These are phyloP conservation scores for Candida germanica DNA, from an alignment of 805 yeast genomes.

Conservation along the genomic window DNA sequence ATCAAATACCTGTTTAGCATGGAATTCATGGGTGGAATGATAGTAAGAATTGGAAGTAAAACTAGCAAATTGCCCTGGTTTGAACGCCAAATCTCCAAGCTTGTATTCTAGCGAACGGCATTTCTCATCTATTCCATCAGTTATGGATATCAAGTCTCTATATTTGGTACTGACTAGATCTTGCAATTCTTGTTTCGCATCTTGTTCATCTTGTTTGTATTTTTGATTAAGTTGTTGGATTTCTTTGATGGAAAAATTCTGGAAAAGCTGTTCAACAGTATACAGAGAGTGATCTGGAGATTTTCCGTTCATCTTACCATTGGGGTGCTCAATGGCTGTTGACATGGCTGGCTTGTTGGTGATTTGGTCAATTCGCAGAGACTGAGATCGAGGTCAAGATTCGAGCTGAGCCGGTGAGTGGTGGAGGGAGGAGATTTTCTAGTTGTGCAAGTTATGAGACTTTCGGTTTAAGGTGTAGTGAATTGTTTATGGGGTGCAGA, in stretches of 20 bases:
- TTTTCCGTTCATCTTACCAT: neutral
- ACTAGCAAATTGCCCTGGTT: slow-evolving; percentile 23
- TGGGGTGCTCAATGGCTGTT: no score
- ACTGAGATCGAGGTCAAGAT: no score
- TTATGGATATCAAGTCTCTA: slow-evolving; percentile 41
- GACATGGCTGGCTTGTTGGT: no score
- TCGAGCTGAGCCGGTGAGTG: no score
- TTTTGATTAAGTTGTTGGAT: slow-evolving; percentile 28
- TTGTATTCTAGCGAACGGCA: slow-evolving; percentile 21
- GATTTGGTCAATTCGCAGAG: no score
- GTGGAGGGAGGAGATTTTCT: no score
- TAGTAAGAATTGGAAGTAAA: slow-evolving; percentile 14
- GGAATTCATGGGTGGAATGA: neutral
- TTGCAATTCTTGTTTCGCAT: slow-evolving; percentile 34
- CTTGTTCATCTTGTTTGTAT: slow-evolving; percentile 23
- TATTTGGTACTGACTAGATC: slow-evolving; percentile 38
- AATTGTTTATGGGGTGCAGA: no score
- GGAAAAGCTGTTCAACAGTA: slow-evolving; percentile 34
- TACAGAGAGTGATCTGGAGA: neutral
- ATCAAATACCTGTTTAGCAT: neutral
- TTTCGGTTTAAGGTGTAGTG: no score
- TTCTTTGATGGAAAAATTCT: slow-evolving; percentile 27
- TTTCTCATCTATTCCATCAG: slow-evolving; percentile 41
- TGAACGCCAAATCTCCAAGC: slow-evolving; percentile 31
- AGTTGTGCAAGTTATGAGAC: no score